Conservation (phyloP, 208 protist genomes). For the Leishmania guyanensis region DNA sequence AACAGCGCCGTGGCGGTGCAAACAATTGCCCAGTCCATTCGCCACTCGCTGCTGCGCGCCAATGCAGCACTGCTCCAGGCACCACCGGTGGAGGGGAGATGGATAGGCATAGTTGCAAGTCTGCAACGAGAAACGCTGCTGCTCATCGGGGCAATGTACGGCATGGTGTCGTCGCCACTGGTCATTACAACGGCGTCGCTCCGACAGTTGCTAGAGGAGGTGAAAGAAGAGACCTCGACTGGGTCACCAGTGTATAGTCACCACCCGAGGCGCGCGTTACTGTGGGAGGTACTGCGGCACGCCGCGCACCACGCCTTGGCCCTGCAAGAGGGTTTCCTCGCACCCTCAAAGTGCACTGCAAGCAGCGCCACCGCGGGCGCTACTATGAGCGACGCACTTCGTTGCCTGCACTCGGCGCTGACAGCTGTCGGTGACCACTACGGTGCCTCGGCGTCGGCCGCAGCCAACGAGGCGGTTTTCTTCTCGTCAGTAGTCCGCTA, state of each 20-base stretch:
- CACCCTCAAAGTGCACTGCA: not conserved
- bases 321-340: constrained; percentile 43
- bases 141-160: constrained; percentile 67
- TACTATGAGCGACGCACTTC: constrained; percentile 16
- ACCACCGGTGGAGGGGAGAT: constrained; percentile 37
- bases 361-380: not conserved
- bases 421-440: constrained; percentile 43
- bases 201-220: constrained; percentile 19
- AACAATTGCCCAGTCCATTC: constrained; percentile 60
- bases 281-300: constrained; percentile 51
- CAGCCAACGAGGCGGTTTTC: constrained; percentile 50
- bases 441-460: constrained; percentile 25
- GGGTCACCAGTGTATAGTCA: constrained; percentile 12
- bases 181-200: constrained; percentile 34
- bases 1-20: constrained; percentile 38
- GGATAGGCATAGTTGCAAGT: constrained; percentile 37
- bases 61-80: constrained; percentile 53
- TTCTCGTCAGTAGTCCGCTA: constrained; percentile 53
- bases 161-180: constrained; percentile 40
- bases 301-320: constrained; percentile 55
- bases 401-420: constrained; percentile 38
- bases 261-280: constrained; percentile 14
- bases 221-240: constrained; percentile 38
- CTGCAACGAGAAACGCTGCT: constrained; percentile 63
- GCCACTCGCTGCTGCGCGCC: constrained; percentile 60